A percentile compares a stretch with the other conserved stretches of the same genome.
Evolutionary conservation across 78 protist species (phyloP).

Genomic region (slime mould (Dictyostelium discoideum)): dicty_2.7 NC_007090.3:1175001-1175500

Average conservation of each 20-base stretch:
- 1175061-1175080: conserved; percentile 79
- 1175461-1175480: too few species aligned
- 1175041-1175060: conserved; percentile 34
- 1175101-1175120: conserved; percentile 82
- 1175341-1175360: too few species aligned
- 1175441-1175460: not conserved
- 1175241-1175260: not conserved
- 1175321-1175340: too few species aligned
- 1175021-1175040: conserved; percentile 66
- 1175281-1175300: not conserved
- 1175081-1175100: conserved; percentile 67
- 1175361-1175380: too few species aligned
- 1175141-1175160: not conserved
- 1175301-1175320: not conserved
- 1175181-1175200: not conserved
- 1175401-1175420: not conserved
- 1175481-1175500: too few species aligned
- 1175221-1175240: not conserved
- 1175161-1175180: too few species aligned
- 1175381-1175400: too few species aligned
- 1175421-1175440: not conserved
- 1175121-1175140: not conserved
- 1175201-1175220: not conserved
- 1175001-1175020: conserved; percentile 60
- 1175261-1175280: not conserved